Conservation (phyloP, 441 rosid genomes). For the Croton setiger region DNA sequence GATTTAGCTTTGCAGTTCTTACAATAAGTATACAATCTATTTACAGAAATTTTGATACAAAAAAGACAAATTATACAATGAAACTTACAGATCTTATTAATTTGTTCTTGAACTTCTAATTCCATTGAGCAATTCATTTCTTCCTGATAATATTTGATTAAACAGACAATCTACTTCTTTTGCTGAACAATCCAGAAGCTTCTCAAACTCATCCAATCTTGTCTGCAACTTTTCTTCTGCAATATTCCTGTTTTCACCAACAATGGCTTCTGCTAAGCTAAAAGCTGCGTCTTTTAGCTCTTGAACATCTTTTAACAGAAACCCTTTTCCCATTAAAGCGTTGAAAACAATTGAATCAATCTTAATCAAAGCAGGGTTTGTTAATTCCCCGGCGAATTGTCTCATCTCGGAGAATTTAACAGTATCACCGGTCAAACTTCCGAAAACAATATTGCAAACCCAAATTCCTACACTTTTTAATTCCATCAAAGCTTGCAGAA, state of each 20-base stretch:
- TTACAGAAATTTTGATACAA: neutral
- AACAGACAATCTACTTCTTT: slow-evolving; percentile 45
- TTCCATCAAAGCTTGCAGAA: slow-evolving; percentile 43
- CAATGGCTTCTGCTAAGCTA: slow-evolving; percentile 34
- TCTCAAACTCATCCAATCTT: slow-evolving; percentile 38
- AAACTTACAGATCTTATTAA: neutral
- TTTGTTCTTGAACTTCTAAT: slow-evolving; percentile 28
- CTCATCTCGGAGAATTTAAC: slow-evolving; percentile 31
- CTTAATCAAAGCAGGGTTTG: slow-evolving; percentile 24
- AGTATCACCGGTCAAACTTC: slow-evolving; percentile 42
- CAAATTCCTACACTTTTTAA: slow-evolving; percentile 41
- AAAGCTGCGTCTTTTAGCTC: slow-evolving; percentile 44
- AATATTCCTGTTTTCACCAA: slow-evolving; percentile 7
- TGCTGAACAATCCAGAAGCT: slow-evolving; percentile 34
- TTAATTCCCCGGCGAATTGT: slow-evolving; percentile 20
- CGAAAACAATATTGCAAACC: slow-evolving; percentile 40
- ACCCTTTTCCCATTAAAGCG: slow-evolving; percentile 25
- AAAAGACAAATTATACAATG: neutral
- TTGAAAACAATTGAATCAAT: slow-evolving; percentile 32
- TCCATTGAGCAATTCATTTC: slow-evolving; percentile 49
- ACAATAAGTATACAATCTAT: slow-evolving; percentile 14
- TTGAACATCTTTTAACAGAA: slow-evolving; percentile 35
- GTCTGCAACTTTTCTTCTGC: slow-evolving; percentile 40
- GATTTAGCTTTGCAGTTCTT: neutral
- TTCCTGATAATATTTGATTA: slow-evolving; percentile 39